Evolutionary conservation across 2,329 filamentous ascomycete species (phyloP).

Genomic region (Diaporthe destruens): DNA sequence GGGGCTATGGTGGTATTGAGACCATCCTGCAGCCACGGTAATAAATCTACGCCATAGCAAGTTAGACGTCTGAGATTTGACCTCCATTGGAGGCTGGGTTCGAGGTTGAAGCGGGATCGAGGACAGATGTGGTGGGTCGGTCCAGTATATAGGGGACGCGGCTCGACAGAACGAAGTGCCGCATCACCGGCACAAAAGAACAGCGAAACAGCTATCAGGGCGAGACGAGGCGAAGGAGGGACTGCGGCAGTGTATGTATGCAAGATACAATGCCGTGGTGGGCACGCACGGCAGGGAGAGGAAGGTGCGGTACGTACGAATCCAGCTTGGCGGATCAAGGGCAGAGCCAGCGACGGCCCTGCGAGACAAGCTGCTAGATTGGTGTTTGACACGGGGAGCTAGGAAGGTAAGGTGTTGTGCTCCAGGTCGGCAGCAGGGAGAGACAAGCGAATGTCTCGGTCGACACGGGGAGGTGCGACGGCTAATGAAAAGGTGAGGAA

Average conservation of each 20-base stretch:
- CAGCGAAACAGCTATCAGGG: neutral
- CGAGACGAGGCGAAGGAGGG: neutral
- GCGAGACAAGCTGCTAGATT: constrained; percentile 25
- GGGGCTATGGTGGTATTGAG: constrained; percentile 55
- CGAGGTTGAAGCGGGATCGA: neutral
- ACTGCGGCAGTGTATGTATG: constrained; percentile 1
- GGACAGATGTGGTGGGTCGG: constrained; percentile 11
- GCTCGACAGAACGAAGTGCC: neutral
- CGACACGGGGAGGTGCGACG: constrained; percentile 3
- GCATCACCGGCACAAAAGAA: neutral
- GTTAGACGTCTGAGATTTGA: constrained; percentile 37
- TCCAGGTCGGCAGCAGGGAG: constrained; percentile 29
- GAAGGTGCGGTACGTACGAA: constrained; percentile 40
- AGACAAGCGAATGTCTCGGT: constrained; percentile 38
- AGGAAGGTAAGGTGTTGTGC: constrained; percentile 19
- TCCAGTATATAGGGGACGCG: constrained; percentile 35
- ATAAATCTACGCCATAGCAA: constrained; percentile 60
- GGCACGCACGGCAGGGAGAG: constrained; percentile 13
- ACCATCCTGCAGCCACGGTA: constrained; percentile 63
- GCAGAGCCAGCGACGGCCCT: constrained; percentile 41
- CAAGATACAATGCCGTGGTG: neutral
- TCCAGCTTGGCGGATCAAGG: constrained; percentile 40
- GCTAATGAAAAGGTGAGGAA: constrained; percentile 14
- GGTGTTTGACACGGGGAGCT: constrained; percentile 18
- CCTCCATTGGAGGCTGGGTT: constrained; percentile 35